Evolutionary conservation across 31 red algal genomes (phyloP).

Genomic region (Endocladia muricata): DNA sequence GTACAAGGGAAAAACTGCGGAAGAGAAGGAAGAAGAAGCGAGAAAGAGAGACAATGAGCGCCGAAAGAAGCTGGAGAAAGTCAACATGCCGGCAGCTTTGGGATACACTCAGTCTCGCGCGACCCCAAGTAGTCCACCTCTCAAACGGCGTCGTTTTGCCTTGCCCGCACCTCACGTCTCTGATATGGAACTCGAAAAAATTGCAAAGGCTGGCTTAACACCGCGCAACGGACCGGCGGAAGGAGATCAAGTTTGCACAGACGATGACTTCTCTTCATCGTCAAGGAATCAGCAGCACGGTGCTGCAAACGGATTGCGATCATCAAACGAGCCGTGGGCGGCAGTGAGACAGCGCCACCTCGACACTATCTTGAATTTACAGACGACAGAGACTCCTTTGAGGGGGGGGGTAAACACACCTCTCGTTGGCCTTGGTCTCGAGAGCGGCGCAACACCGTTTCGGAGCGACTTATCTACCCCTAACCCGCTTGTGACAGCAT

Average conservation of each 20-base stretch:
- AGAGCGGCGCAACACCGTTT: conserved; percentile 30
- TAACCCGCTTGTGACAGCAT: conserved; percentile 48
- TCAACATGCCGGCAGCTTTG: conserved; percentile 36
- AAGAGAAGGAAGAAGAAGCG: conserved; percentile 46
- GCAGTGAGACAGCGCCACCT: conserved; percentile 26
- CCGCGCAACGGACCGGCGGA: background rate
- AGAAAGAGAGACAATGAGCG: conserved; percentile 31
- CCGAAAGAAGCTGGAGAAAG: conserved; percentile 37
- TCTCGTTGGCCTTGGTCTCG: conserved; percentile 24
- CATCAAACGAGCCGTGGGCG: conserved; percentile 33
- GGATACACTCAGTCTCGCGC: background rate
- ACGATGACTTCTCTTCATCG: background rate
- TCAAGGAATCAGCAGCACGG: background rate
- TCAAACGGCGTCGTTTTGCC: conserved; percentile 21
- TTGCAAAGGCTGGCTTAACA: conserved; percentile 33
- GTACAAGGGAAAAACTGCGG: conserved; percentile 37
- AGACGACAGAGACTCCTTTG: conserved; percentile 39
- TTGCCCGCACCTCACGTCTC: conserved; percentile 39
- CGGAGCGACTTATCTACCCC: conserved; percentile 14
- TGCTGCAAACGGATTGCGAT: background rate
- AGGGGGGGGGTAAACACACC: conserved; percentile 31
- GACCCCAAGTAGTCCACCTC: conserved; percentile 28
- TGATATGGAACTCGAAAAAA: conserved; percentile 29
- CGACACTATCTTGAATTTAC: conserved; percentile 11
- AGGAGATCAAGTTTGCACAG: background rate